Percentiles rank a stretch among this genome's conserved stretches.
These are phyloP conservation scores for Raffaelea deltoideospora DNA, from an alignment of 2,329 filamentous ascomycete species.

Conservation along the genomic window DNA sequence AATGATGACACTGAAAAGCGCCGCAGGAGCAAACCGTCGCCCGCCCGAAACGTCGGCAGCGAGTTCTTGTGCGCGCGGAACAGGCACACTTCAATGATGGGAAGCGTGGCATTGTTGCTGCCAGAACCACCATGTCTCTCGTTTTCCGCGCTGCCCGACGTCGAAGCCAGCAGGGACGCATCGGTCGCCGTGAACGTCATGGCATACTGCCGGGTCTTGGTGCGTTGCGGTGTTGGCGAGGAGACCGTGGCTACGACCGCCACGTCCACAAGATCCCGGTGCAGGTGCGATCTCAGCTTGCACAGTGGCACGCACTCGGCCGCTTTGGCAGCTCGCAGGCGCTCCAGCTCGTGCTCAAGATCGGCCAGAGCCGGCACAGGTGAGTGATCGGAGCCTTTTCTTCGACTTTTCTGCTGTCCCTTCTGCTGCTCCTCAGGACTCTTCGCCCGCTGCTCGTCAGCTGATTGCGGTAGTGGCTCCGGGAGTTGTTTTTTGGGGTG, in stretches of 20 bases:
- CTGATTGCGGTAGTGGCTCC: too few species aligned
- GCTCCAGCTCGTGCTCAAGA: slow-evolving; percentile 30
- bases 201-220: slow-evolving; percentile 43
- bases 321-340: slow-evolving; percentile 31
- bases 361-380: slow-evolving; percentile 16
- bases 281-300: slow-evolving; percentile 31
- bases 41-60: slow-evolving; percentile 37
- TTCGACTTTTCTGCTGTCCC: too few species aligned
- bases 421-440: neutral
- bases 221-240: slow-evolving; percentile 30
- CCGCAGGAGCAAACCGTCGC: slow-evolving; percentile 43
- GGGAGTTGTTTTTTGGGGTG: too few species aligned
- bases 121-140: too few species aligned
- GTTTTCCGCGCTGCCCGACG: neutral
- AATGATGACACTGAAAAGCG: slow-evolving; percentile 39
- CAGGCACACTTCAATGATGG: slow-evolving; percentile 38
- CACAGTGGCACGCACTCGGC: slow-evolving; percentile 38
- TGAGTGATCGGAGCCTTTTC: too few species aligned
- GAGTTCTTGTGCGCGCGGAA: slow-evolving; percentile 42
- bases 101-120: slow-evolving; percentile 32
- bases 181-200: slow-evolving; percentile 43
- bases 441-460: neutral
- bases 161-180: slow-evolving; percentile 13
- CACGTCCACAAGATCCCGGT: slow-evolving; percentile 29
- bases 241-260: slow-evolving; percentile 35